These are phyloP conservation scores for Naumovozyma dairenensis DNA, from an alignment of 805 yeast species.

Conservation along the genomic window DNA sequence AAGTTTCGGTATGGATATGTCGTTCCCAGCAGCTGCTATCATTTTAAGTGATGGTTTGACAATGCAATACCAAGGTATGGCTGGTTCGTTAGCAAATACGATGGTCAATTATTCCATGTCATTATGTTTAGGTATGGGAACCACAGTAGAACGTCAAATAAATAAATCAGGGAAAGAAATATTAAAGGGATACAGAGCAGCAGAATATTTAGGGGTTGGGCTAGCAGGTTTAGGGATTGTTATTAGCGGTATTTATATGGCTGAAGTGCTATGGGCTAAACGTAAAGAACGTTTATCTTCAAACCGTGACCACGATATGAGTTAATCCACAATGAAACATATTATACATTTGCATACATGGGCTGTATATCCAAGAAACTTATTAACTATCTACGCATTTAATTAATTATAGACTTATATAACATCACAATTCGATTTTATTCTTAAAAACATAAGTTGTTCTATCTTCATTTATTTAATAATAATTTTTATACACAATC, in stretches of 20 bases:
- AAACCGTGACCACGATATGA: background rate
- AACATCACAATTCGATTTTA: too few relatives aligned
- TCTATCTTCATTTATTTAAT: too few relatives aligned
- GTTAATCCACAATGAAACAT: background rate
- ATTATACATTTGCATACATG: too few relatives aligned
- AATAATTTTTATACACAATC: too few relatives aligned
- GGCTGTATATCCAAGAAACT: too few relatives aligned
- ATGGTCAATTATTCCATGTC: conserved; percentile 65
- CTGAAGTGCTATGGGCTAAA: conserved; percentile 7
- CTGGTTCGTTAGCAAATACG: conserved; percentile 63
- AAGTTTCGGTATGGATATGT: conserved; percentile 69
- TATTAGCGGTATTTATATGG: conserved; percentile 12
- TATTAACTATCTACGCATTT: too few relatives aligned
- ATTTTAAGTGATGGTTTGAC: conserved; percentile 53
- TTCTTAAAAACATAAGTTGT: too few relatives aligned
- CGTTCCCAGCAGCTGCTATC: conserved; percentile 66
- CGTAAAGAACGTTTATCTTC: conserved; percentile 1
- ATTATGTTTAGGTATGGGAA: conserved; percentile 59
- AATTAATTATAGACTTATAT: too few relatives aligned
- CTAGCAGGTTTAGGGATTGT: conserved; percentile 30
- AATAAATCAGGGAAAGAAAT: conserved; percentile 17
- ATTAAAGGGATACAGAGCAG: conserved; percentile 44
- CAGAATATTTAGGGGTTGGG: conserved; percentile 53
- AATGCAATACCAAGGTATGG: conserved; percentile 61
- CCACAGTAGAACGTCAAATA: conserved; percentile 47